A percentile compares a stretch with the other conserved stretches of the same genome.
Conservation (phyloP, 2,329 filamentous ascomycete species). For the Fusarium phyllophilum region DNA sequence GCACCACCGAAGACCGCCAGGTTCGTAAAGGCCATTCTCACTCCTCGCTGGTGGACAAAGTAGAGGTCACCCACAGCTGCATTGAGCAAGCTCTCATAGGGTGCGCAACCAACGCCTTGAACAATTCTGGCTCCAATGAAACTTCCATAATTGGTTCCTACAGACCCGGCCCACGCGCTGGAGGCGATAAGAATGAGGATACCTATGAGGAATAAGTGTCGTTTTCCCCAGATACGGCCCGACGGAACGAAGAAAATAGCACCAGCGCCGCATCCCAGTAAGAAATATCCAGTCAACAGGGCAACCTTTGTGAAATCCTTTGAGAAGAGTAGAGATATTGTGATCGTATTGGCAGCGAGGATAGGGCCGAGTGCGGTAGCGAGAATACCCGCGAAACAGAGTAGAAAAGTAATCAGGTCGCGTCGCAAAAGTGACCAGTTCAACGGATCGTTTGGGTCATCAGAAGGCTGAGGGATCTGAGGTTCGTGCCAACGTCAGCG, state of each 20-base stretch:
- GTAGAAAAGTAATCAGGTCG: slow-evolving; percentile 80
- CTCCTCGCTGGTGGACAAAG: slow-evolving; percentile 84
- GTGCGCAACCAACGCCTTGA: slow-evolving; percentile 86
- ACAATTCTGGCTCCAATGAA: slow-evolving; percentile 82
- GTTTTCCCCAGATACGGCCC: slow-evolving; percentile 90
- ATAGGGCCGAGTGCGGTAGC: slow-evolving; percentile 86
- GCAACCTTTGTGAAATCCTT: slow-evolving; percentile 79
- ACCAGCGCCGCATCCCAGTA: slow-evolving; percentile 83
- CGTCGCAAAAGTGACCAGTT: slow-evolving; percentile 87
- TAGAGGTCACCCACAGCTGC: slow-evolving; percentile 90
- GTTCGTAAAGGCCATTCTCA: slow-evolving; percentile 84
- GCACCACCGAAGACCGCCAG: slow-evolving; percentile 66
- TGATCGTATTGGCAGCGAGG: slow-evolving; percentile 87
- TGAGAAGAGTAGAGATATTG: slow-evolving; percentile 73
- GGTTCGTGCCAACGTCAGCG: slow-evolving; percentile 19
- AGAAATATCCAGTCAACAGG: slow-evolving; percentile 85
- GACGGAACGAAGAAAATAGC: slow-evolving; percentile 89
- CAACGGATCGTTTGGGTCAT: slow-evolving; percentile 90
- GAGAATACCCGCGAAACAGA: slow-evolving; percentile 84
- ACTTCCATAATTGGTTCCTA: slow-evolving; percentile 73
- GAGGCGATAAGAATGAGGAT: slow-evolving; percentile 77
- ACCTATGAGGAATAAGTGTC: slow-evolving; percentile 86
- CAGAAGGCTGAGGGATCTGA: slow-evolving; percentile 81
- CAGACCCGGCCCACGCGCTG: slow-evolving; percentile 81
- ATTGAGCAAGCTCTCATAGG: slow-evolving; percentile 91